Evolutionary conservation across 306 rosid species (phyloP).

Genomic region (Quercus bicolor): DNA sequence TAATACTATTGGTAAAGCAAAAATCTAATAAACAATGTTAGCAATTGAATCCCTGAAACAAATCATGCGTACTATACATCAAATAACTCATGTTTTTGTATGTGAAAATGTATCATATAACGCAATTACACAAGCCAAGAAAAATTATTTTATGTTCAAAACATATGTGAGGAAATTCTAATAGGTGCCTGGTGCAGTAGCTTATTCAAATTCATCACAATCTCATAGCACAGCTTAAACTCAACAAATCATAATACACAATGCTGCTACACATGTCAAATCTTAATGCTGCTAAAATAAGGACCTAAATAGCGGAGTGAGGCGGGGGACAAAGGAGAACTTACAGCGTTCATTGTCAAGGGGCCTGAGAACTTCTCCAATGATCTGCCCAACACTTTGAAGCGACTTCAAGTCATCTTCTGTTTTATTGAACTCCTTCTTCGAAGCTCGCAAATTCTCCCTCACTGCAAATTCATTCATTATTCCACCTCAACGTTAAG

Average conservation of each 20-base stretch:
- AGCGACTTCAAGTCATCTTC: slow-evolving; percentile 98
- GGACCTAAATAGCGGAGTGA: neutral
- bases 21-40: no score
- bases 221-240: neutral
- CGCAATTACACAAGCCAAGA: neutral
- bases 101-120: neutral
- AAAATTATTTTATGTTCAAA: neutral
- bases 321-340: slow-evolving; percentile 8
- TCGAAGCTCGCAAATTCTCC: slow-evolving; percentile 69
- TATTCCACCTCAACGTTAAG: slow-evolving; percentile 15
- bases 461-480: slow-evolving; percentile 51
- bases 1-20: no score
- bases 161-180: neutral
- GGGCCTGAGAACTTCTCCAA: slow-evolving; percentile 96
- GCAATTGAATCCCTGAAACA: no score
- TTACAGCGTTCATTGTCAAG: slow-evolving; percentile 93
- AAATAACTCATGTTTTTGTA: neutral
- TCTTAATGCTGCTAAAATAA: neutral
- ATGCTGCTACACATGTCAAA: neutral
- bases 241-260: neutral
- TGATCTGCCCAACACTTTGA: slow-evolving; percentile 90
- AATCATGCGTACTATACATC: neutral
- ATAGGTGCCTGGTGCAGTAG: neutral
- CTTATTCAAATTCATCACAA: neutral
- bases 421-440: slow-evolving; percentile 89